Percentiles rank a stretch among this genome's conserved stretches.
Conservation (phyloP, 176 grass and related monocot genomes). For the Avena sativa region DNA sequence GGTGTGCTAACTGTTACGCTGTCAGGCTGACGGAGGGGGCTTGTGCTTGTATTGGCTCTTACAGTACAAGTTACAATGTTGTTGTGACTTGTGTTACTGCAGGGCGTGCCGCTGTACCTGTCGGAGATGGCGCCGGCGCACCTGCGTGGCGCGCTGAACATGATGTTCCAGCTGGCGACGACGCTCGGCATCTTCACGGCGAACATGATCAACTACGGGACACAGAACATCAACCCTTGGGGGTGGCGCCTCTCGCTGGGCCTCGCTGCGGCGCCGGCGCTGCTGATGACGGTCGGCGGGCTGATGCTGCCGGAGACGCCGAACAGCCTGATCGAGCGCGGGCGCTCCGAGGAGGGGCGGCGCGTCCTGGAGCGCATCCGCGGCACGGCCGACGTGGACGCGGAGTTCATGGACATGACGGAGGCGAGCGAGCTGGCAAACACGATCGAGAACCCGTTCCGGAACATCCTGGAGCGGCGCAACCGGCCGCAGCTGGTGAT, state of each 20-base stretch:
- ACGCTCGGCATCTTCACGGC: constrained; percentile 93
- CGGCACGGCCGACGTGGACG: constrained; percentile 72
- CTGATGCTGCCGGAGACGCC: constrained; percentile 87
- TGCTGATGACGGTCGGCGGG: constrained; percentile 80
- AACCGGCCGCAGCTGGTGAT: constrained; percentile 92
- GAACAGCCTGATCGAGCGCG: constrained; percentile 87
- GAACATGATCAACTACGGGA: constrained; percentile 98
- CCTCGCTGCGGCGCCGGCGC: constrained; percentile 68
- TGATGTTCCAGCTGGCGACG: constrained; percentile 98
- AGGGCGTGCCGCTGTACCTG: constrained; percentile 88
- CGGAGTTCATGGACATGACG: constrained; percentile 82
- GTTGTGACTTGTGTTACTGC: neutral
- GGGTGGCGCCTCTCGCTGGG: constrained; percentile 94
- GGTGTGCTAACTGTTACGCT: constrained; percentile 36
- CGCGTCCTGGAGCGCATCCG: constrained; percentile 77
- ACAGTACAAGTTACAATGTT: neutral
- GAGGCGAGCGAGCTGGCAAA: constrained; percentile 88
- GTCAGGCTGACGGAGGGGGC: neutral
- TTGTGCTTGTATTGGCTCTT: neutral
- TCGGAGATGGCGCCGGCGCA: constrained; percentile 96
- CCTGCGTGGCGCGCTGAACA: constrained; percentile 88
- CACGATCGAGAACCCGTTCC: constrained; percentile 82
- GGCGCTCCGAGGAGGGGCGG: constrained; percentile 58
- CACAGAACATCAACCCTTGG: constrained; percentile 80
- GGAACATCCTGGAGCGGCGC: constrained; percentile 71